Evolutionary conservation across 2,329 filamentous ascomycete genomes (phyloP).

Genomic region (Neofusicoccum sp.): DNA sequence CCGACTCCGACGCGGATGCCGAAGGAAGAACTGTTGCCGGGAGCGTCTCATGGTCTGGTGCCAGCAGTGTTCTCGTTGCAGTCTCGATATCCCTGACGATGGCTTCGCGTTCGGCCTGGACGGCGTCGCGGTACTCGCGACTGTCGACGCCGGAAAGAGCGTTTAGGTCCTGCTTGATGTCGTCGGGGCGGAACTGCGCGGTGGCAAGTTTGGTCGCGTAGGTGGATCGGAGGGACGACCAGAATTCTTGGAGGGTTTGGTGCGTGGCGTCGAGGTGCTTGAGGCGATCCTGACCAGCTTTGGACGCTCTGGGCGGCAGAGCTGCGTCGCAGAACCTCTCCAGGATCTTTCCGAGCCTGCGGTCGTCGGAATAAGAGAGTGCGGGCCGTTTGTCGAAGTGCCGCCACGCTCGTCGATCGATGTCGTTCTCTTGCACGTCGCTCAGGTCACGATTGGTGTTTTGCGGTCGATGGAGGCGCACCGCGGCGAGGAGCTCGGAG

Average conservation of each 20-base stretch:
- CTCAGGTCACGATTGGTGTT: constrained; percentile 5
- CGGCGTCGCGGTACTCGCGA: background rate
- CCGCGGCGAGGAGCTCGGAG: constrained; percentile 22
- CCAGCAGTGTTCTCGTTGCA: background rate
- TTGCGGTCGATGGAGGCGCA: constrained; percentile 25
- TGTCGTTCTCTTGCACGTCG: constrained; percentile 19
- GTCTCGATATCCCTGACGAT: constrained; percentile 19
- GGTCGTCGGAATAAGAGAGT: background rate
- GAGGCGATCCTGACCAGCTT: constrained; percentile 8
- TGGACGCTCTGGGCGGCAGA: constrained; percentile 9
- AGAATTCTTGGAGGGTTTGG: constrained; percentile 17
- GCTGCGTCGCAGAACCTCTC: background rate
- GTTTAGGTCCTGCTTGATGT: constrained; percentile 11
- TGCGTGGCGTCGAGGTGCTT: constrained; percentile 18
- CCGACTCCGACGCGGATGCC: background rate
- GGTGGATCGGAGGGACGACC: background rate
- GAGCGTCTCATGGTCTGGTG: background rate
- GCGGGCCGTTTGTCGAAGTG: background rate
- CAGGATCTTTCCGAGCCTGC: background rate
- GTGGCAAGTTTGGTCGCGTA: background rate
- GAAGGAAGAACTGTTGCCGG: background rate
- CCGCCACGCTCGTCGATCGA: constrained; percentile 23
- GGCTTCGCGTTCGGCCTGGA: constrained; percentile 18
- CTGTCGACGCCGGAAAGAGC: constrained; percentile 13
- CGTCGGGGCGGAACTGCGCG: background rate